phyloP scores from a whole-genome alignment of 2,329 filamentous ascomycete species.

The Pseudogymnoascus sp. region DNA sequence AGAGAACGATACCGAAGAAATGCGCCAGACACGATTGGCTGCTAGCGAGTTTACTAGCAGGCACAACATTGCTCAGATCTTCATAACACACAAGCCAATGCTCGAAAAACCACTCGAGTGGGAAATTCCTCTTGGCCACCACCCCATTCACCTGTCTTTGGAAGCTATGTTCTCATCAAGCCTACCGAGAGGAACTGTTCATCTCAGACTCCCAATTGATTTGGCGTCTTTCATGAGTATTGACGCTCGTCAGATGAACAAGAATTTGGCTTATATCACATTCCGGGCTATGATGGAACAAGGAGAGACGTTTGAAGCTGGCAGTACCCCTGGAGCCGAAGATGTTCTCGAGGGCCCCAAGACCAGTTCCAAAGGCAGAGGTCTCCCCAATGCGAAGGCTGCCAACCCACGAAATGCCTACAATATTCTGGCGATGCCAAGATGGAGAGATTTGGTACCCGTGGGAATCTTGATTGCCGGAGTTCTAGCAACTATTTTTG shows the following conservation, averaged over 20 bases:
- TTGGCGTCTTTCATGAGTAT: slow-evolving; percentile 41
- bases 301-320: background rate
- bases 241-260: slow-evolving; percentile 45
- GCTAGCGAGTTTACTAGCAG: slow-evolving; percentile 40
- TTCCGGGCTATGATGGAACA: slow-evolving; percentile 2
- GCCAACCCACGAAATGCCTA: background rate
- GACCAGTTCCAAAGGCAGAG: background rate
- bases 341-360: background rate
- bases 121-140: slow-evolving; percentile 31
- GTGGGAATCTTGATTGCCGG: background rate
- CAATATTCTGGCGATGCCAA: background rate
- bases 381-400: background rate
- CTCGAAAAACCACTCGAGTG: slow-evolving; percentile 30
- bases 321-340: background rate
- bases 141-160: slow-evolving; percentile 40
- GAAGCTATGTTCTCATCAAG: slow-evolving; percentile 27
- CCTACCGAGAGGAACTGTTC: slow-evolving; percentile 15
- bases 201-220: slow-evolving; percentile 40
- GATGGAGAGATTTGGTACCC: background rate
- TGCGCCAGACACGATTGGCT: slow-evolving; percentile 33
- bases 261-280: slow-evolving; percentile 6
- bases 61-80: slow-evolving; percentile 39
- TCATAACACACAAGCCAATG: slow-evolving; percentile 38
- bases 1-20: slow-evolving; percentile 34
- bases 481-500: slow-evolving; percentile 18